These are phyloP conservation scores for Alternaria brassicicola DNA, from an alignment of 2,329 filamentous ascomycete genomes.

Conservation along the genomic window DNA sequence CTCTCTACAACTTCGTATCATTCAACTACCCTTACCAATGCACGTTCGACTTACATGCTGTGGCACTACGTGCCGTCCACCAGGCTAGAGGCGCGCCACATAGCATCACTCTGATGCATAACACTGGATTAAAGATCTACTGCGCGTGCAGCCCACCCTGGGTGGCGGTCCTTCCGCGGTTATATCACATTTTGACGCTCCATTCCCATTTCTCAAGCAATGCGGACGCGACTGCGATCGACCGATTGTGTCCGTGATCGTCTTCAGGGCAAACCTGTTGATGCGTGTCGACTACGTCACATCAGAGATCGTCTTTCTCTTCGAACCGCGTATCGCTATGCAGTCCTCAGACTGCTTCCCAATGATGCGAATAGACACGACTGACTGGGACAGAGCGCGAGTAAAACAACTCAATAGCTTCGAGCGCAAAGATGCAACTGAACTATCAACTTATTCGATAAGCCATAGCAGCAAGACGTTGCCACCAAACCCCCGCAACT, in stretches of 20 bases:
- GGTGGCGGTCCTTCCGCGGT: not conserved
- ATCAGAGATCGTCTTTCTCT: not conserved
- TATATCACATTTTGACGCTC: not conserved
- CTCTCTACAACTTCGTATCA: not conserved
- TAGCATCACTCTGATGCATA: not conserved
- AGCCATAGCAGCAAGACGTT: not conserved
- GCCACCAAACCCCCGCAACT: not conserved
- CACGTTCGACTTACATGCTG: not conserved
- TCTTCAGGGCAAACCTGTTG: not conserved
- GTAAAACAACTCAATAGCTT: not conserved
- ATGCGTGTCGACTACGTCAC: not conserved
- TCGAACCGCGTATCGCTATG: not conserved
- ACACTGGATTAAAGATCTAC: not conserved
- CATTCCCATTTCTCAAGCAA: not conserved
- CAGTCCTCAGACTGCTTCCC: not conserved
- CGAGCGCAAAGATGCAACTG: not conserved
- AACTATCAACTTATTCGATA: not conserved
- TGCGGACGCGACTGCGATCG: not conserved
- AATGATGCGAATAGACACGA: not conserved
- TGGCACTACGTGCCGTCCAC: not conserved
- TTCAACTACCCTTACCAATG: not conserved
- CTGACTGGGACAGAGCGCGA: not conserved
- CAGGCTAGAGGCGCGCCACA: not conserved
- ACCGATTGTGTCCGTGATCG: not conserved
- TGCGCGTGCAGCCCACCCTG: not conserved